Evolutionary conservation across 2,329 filamentous ascomycete species (phyloP).

Genomic region (Aspergillus pseudoterreus): DNA sequence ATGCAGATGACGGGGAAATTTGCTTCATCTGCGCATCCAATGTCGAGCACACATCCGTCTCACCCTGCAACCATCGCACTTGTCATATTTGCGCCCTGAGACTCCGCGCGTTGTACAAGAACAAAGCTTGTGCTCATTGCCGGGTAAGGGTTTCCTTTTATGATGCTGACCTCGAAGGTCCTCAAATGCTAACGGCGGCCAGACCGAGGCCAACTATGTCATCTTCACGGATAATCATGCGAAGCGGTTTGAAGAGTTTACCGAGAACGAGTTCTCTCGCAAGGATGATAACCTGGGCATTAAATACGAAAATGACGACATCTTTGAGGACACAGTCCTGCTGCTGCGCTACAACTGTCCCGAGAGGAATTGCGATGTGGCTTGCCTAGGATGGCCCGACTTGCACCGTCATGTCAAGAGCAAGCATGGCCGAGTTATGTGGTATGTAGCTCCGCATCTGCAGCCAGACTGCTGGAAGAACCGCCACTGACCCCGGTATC

Average conservation of each 20-base stretch:
- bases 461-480: not conserved
- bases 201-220: constrained; percentile 60
- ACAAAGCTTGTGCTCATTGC: constrained; percentile 94
- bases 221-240: constrained; percentile 84
- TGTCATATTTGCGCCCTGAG: constrained; percentile 94
- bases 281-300: constrained; percentile 86
- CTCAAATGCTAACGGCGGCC: constrained; percentile 11
- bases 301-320: constrained; percentile 81
- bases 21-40: constrained; percentile 98
- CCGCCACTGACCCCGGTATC: constrained; percentile 8
- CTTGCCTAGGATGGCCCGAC: constrained; percentile 76
- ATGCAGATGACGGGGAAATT: constrained; percentile 68
- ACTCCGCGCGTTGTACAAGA: constrained; percentile 92
- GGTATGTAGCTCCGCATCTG: constrained; percentile 41
- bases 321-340: constrained; percentile 84
- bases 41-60: constrained; percentile 80
- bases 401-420: constrained; percentile 77
- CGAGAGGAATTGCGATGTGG: constrained; percentile 76
- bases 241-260: constrained; percentile 85
- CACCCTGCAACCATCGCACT: constrained; percentile 92
- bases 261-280: constrained; percentile 66
- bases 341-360: constrained; percentile 94
- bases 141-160: constrained; percentile 51
- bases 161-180: not conserved
- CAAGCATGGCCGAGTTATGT: constrained; percentile 83